Conservation (phyloP, 352 stramenopile species). For the Globisporangium canariense region DNA sequence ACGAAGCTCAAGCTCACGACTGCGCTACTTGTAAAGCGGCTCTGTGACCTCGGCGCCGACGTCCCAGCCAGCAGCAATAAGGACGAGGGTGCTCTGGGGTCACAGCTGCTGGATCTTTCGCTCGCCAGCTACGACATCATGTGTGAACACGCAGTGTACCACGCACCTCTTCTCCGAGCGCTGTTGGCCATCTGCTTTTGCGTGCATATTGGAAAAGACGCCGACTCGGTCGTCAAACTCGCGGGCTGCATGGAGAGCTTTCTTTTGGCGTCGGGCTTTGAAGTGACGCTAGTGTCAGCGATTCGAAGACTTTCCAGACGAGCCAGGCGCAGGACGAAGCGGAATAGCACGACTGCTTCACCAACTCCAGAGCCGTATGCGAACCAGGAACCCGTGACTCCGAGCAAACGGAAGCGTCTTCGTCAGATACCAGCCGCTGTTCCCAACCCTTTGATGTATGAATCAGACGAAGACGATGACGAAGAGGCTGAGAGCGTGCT, state of each 20-base stretch:
- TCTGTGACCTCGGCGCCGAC: slow-evolving; percentile 28
- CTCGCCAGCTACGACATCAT: slow-evolving; percentile 41
- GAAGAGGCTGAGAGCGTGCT: not conserved
- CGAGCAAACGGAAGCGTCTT: slow-evolving; percentile 17
- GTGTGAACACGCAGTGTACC: slow-evolving; percentile 68
- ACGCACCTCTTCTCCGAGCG: slow-evolving; percentile 46
- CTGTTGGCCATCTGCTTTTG: slow-evolving; percentile 42
- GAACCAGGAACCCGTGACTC: slow-evolving; percentile 1
- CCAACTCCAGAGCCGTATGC: not conserved
- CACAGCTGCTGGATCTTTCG: slow-evolving; percentile 15
- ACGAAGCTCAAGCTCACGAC: slow-evolving; percentile 42
- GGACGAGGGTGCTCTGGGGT: not conserved
- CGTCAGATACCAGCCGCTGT: slow-evolving; percentile 5
- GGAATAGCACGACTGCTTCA: not conserved
- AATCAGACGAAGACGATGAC: slow-evolving; percentile 1
- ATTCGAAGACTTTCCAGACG: not conserved
- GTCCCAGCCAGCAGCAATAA: not conserved
- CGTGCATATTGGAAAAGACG: slow-evolving; percentile 17
- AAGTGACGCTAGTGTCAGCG: slow-evolving; percentile 4
- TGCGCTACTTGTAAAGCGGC: slow-evolving; percentile 34
- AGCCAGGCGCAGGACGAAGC: not conserved
- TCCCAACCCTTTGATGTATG: not conserved
- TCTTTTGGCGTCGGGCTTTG: slow-evolving; percentile 37
- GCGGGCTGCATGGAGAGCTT: slow-evolving; percentile 36
- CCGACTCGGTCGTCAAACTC: slow-evolving; percentile 28